phyloP scores from a whole-genome alignment of 345 rosid species.

The Cardamine resedifolia region DNA sequence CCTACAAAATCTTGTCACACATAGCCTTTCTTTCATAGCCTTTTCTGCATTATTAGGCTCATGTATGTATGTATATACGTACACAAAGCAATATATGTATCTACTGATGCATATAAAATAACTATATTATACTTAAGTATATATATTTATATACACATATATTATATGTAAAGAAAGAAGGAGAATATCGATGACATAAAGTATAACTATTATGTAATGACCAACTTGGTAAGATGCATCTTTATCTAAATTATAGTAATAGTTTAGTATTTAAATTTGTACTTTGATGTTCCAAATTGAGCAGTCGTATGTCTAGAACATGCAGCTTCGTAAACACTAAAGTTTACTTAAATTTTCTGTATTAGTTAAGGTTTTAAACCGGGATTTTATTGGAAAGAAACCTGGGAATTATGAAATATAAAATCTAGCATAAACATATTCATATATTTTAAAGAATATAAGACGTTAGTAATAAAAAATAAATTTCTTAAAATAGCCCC shows the following conservation, averaged over 20 bases:
- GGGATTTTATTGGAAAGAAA: not conserved
- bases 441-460: too few species aligned
- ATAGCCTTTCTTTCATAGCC: slow-evolving; percentile 42
- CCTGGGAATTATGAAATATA: too few species aligned
- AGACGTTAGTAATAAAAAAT: not conserved
- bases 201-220: slow-evolving; percentile 35
- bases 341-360: slow-evolving; percentile 9
- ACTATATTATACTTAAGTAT: slow-evolving; percentile 12
- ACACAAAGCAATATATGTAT: not conserved
- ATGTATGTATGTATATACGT: slow-evolving; percentile 7
- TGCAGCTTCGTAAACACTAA: slow-evolving; percentile 27
- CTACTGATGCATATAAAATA: slow-evolving; percentile 3
- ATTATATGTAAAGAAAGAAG: slow-evolving; percentile 24
- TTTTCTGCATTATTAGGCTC: slow-evolving; percentile 31
- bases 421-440: too few species aligned
- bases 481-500: too few species aligned
- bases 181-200: slow-evolving; percentile 38
- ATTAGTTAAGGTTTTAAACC: not conserved
- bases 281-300: slow-evolving; percentile 39
- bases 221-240: slow-evolving; percentile 37
- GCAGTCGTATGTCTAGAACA: slow-evolving; percentile 39
- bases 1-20: slow-evolving; percentile 38
- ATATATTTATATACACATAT: too few species aligned
- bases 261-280: slow-evolving; percentile 30
- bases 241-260: slow-evolving; percentile 31